These are phyloP conservation scores for Zymoseptoria tritici DNA, from an alignment of 2,329 filamentous ascomycete species.

Conservation along the genomic window DNA sequence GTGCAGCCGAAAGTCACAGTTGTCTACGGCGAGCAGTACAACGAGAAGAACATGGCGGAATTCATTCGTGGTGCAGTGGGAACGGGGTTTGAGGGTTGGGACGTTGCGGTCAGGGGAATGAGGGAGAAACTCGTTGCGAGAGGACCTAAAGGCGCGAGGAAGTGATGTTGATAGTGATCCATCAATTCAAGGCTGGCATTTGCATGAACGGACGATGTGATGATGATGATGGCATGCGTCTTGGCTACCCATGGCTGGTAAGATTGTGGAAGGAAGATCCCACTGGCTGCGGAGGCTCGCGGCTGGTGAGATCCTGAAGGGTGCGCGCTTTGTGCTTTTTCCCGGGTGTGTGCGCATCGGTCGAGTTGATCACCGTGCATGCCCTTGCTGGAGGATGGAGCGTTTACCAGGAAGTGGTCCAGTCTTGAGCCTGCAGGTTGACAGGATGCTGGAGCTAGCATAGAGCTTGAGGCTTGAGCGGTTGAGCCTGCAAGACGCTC, in stretches of 20 bases:
- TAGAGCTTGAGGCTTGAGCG: too few species aligned
- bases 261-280: background rate
- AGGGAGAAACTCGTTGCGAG: slow-evolving; percentile 37
- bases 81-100: slow-evolving; percentile 31
- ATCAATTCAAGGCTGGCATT: background rate
- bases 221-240: background rate
- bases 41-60: slow-evolving; percentile 65
- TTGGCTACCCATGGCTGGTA: background rate
- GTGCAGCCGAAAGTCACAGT: slow-evolving; percentile 47
- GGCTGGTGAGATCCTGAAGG: too few species aligned
- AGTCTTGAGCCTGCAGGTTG: too few species aligned
- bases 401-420: background rate
- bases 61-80: slow-evolving; percentile 46
- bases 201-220: background rate
- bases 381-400: background rate
- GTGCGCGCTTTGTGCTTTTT: too few species aligned
- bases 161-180: slow-evolving; percentile 5
- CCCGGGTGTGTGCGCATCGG: background rate
- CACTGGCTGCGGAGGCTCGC: background rate
- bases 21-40: slow-evolving; percentile 72
- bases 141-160: slow-evolving; percentile 35
- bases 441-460: too few species aligned
- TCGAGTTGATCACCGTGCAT: background rate
- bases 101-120: slow-evolving; percentile 38
- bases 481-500: background rate